phyloP scores from a whole-genome alignment of 2,329 filamentous ascomycete species.

The Aschersonia sp. region DNA sequence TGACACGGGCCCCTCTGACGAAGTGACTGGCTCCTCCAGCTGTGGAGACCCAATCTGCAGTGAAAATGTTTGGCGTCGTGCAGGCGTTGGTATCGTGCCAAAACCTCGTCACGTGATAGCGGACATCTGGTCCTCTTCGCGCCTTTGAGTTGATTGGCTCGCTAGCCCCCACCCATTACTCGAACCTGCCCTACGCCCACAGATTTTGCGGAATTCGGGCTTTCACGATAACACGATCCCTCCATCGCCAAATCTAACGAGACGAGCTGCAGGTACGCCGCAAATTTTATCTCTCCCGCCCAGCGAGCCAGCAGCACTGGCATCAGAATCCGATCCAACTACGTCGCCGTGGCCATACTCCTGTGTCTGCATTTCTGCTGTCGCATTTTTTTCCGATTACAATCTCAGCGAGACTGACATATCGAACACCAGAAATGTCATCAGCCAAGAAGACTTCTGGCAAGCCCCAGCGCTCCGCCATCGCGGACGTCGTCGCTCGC shows the following conservation, averaged over 20 bases:
- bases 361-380: background rate
- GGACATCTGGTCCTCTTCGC: background rate
- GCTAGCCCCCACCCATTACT: slow-evolving; percentile 18
- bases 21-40: slow-evolving; percentile 1
- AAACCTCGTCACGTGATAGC: slow-evolving; percentile 12
- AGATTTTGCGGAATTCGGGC: slow-evolving; percentile 25
- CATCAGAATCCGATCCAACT: background rate
- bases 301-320: background rate
- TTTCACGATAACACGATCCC: slow-evolving; percentile 15
- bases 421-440: slow-evolving; percentile 23
- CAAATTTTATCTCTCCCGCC: slow-evolving; percentile 6
- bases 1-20: background rate
- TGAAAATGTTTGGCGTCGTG: background rate
- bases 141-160: slow-evolving; percentile 18
- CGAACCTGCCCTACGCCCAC: slow-evolving; percentile 27
- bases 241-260: slow-evolving; percentile 23
- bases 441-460: slow-evolving; percentile 23
- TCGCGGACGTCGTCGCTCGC: slow-evolving; percentile 96
- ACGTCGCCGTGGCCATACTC: background rate
- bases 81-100: background rate
- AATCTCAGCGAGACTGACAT: background rate
- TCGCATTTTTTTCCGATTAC: background rate
- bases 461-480: slow-evolving; percentile 65
- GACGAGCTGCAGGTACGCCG: slow-evolving; percentile 27
- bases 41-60: background rate